A percentile compares a stretch with the other conserved stretches of the same genome.
phyloP scores from a whole-genome alignment of 352 stramenopile genomes.

The Globisporangium nagaii region DNA sequence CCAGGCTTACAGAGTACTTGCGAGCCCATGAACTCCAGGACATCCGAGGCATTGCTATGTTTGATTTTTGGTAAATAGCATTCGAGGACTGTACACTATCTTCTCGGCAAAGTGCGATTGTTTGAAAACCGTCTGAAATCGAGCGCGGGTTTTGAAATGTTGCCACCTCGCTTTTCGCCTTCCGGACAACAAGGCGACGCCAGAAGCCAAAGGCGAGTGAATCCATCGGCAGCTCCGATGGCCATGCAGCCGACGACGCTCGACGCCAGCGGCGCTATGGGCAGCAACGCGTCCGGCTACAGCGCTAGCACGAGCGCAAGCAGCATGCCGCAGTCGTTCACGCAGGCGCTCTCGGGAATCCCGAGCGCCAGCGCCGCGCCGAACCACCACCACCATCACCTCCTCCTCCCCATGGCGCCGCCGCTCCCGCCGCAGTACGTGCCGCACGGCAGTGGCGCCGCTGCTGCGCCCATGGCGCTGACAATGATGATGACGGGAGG shows the following conservation, averaged over 20 bases:
- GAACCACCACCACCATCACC: neutral
- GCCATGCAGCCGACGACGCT: neutral
- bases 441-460: too few species aligned
- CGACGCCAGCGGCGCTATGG: neutral
- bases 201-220: conserved; percentile 1
- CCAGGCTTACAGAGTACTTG: too few species aligned
- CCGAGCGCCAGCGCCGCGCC: neutral
- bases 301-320: neutral
- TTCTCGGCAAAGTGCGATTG: too few species aligned
- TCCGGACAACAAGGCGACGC: neutral
- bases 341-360: conserved; percentile 2
- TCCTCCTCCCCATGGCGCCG: neutral
- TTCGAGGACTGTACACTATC: too few species aligned
- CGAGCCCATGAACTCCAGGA: too few species aligned
- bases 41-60: too few species aligned
- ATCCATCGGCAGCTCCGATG: neutral
- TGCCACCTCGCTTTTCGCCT: neutral
- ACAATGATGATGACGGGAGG: neutral
- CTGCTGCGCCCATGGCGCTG: neutral
- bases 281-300: neutral
- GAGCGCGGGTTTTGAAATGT: conserved; percentile 8
- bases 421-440: too few species aligned
- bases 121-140: too few species aligned
- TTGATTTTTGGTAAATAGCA: too few species aligned
- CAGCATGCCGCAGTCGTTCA: conserved; percentile 6